Conservation (phyloP, 331 rosid genomes). For the Dryas integrifolia region DNA sequence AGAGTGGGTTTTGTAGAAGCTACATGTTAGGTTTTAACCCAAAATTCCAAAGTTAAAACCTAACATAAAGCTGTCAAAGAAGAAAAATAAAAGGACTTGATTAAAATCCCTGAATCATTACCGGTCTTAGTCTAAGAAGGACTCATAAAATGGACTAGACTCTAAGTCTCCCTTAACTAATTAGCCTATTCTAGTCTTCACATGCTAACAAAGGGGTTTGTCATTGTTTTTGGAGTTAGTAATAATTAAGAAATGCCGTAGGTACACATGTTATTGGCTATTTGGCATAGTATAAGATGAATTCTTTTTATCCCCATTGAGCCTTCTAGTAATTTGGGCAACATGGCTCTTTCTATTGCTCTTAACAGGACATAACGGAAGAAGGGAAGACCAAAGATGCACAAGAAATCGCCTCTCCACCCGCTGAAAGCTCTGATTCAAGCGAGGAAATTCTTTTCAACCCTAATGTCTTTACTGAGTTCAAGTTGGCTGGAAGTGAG, state of each 20-base stretch:
- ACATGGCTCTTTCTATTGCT: constrained; percentile 19
- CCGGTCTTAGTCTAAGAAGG: too few species aligned
- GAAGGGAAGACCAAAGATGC: constrained; percentile 48
- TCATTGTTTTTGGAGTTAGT: neutral
- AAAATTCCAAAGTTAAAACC: too few species aligned
- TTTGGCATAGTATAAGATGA: neutral
- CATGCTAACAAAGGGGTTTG: too few species aligned
- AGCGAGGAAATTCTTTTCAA: constrained; percentile 64
- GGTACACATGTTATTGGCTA: neutral
- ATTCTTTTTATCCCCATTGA: neutral
- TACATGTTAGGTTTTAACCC: too few species aligned
- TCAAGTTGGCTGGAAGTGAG: constrained; percentile 75
- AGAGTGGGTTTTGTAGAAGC: too few species aligned
- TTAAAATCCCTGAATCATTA: too few species aligned
- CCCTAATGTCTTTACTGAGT: constrained; percentile 93
- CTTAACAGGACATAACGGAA: constrained; percentile 45
- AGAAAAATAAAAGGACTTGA: too few species aligned
- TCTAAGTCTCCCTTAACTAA: too few species aligned
- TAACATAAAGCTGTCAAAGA: too few species aligned
- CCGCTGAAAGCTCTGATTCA: constrained; percentile 36
- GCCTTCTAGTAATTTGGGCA: constrained; percentile 10
- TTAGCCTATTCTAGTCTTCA: too few species aligned
- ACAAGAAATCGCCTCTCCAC: constrained; percentile 42
- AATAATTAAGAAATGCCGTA: neutral
- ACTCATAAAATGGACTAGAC: too few species aligned